These are phyloP conservation scores for Cornus controversa DNA, from an alignment of 148 eudicot genomes.

Conservation along the genomic window DNA sequence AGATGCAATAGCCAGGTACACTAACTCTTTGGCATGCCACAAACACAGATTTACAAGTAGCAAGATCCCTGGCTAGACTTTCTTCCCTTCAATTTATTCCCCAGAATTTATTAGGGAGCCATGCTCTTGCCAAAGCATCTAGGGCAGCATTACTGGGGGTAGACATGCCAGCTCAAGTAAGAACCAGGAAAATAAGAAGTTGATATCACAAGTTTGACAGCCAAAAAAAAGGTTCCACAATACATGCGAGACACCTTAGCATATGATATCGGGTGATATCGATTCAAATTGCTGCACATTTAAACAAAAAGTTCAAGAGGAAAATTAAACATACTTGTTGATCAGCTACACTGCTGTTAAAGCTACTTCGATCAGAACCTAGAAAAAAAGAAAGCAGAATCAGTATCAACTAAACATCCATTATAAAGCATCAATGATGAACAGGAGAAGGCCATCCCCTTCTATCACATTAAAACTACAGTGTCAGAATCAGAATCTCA, in stretches of 20 bases:
- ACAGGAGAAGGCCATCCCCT: too few species aligned
- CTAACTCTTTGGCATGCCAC: background rate
- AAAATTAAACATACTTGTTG: conserved; percentile 51
- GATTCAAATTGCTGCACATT: background rate
- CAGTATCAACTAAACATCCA: background rate
- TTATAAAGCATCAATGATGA: too few species aligned
- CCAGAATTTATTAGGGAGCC: background rate
- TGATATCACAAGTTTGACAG: background rate
- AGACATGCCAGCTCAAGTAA: background rate
- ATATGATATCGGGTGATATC: background rate
- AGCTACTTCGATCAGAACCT: conserved; percentile 78
- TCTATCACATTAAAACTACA: too few species aligned
- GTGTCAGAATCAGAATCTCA: too few species aligned
- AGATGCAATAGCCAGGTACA: background rate
- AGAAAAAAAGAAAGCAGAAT: conserved; percentile 11
- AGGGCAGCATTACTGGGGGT: background rate
- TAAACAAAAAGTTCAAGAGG: background rate
- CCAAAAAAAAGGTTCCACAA: background rate
- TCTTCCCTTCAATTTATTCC: background rate
- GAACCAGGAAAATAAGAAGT: background rate
- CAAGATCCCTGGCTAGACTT: conserved; percentile 3
- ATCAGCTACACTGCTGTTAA: conserved; percentile 85
- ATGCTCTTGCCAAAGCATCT: background rate
- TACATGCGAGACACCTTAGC: background rate
- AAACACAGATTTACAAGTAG: background rate